Evolutionary conservation across 1,284 basidiomycete species (phyloP).

Genomic region (Volvariella volvacea): DNA sequence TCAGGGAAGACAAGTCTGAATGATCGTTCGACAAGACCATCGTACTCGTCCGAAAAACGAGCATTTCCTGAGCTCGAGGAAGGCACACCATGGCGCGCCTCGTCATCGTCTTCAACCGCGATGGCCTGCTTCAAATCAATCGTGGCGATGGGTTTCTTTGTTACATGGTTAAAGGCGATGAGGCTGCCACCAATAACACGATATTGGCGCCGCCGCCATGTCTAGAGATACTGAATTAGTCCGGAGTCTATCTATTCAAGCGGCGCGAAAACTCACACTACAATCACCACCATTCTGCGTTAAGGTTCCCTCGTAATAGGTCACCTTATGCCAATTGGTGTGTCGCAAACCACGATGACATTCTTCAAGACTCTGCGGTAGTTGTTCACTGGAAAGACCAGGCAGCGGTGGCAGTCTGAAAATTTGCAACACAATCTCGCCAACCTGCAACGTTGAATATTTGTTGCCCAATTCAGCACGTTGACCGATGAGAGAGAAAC

Average conservation of each 20-base stretch:
- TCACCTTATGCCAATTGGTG: constrained; percentile 87
- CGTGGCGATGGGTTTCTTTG: constrained; percentile 83
- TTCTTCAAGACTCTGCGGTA: constrained; percentile 91
- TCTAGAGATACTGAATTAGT: constrained; percentile 34
- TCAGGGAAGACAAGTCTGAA: constrained; percentile 83
- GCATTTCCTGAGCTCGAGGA: constrained; percentile 26
- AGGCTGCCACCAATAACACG: constrained; percentile 84
- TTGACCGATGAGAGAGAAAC: constrained; percentile 79
- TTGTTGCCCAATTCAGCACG: constrained; percentile 51
- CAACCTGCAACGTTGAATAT: constrained; percentile 54
- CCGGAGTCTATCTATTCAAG: constrained; percentile 8
- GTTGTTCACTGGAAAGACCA: constrained; percentile 67
- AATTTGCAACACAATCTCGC: constrained; percentile 80
- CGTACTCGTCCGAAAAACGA: constrained; percentile 45
- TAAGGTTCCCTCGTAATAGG: constrained; percentile 87
- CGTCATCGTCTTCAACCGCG: constrained; percentile 71
- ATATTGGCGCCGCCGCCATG: constrained; percentile 84
- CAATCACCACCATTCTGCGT: constrained; percentile 98
- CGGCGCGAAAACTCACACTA: constrained; percentile 43
- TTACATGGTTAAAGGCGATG: constrained; percentile 92
- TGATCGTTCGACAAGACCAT: constrained; percentile 74
- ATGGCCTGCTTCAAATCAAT: constrained; percentile 88
- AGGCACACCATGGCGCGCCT: constrained; percentile 40
- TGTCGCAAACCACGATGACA: constrained; percentile 85
- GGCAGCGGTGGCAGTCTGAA: constrained; percentile 88